phyloP scores from a whole-genome alignment of 139 green algal species.

The Raphidocelis subcapitata region DNA sequence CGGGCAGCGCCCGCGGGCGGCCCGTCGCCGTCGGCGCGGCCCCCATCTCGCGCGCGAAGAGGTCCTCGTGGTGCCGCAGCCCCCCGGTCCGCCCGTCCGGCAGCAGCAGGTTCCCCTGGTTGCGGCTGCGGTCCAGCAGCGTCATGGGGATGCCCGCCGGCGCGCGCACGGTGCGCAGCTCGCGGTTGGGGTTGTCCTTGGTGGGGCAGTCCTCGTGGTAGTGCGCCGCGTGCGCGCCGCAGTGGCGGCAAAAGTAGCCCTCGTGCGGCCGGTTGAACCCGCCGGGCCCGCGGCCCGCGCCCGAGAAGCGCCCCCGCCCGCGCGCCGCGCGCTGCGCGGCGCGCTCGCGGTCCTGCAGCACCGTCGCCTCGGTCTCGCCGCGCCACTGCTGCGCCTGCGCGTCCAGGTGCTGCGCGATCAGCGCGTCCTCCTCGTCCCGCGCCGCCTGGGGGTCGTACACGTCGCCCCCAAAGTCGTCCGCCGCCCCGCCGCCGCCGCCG shows the following conservation, averaged over 20 bases:
- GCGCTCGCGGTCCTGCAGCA: constrained; percentile 12
- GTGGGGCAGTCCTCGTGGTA: constrained; percentile 77
- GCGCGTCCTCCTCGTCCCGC: constrained; percentile 1
- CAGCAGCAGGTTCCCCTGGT: constrained; percentile 63
- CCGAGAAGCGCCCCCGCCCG: constrained; percentile 21
- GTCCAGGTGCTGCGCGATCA: constrained; percentile 12
- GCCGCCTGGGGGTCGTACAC: constrained; percentile 27
- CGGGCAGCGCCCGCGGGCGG: no score
- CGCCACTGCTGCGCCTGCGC: constrained; percentile 32
- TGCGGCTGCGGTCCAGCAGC: constrained; percentile 38
- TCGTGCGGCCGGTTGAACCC: not conserved
- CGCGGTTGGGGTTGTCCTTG: constrained; percentile 19
- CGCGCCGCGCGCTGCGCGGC: constrained; percentile 15
- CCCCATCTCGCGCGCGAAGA: no score
- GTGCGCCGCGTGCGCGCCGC: constrained; percentile 51
- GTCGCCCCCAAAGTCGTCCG: constrained; percentile 51
- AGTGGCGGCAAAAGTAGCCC: constrained; percentile 51
- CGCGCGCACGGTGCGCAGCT: constrained; percentile 39
- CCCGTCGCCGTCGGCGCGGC: no score
- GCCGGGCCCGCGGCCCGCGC: constrained; percentile 14
- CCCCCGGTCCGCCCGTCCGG: constrained; percentile 15
- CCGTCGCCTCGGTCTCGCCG: constrained; percentile 8
- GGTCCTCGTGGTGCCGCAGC: no score
- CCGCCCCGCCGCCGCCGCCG: not conserved
- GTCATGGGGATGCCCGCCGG: constrained; percentile 70